phyloP scores from a whole-genome alignment of 225 moss, liverwort and hornwort species.

The Thuidium tamariscinum region DNA sequence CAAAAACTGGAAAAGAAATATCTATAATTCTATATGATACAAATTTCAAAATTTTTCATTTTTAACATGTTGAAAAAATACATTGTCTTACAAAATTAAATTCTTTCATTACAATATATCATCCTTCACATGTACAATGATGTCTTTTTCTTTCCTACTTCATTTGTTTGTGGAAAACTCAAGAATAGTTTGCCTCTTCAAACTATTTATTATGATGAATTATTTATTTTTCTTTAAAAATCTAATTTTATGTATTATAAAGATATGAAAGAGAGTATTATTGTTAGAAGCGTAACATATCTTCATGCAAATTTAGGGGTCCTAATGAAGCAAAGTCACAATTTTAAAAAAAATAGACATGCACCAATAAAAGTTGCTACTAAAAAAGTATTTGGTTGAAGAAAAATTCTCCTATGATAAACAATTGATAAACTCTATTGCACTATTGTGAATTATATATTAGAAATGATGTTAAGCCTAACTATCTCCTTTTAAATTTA shows the following conservation, averaged over 20 bases:
- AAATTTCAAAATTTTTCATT: too few species aligned
- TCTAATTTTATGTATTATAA: background rate
- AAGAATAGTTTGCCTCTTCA: background rate
- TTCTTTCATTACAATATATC: background rate
- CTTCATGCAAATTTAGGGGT: background rate
- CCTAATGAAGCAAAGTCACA: accelerated
- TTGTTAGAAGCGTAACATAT: background rate
- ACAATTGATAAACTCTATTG: background rate
- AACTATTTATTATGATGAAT: background rate
- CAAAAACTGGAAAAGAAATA: too few species aligned
- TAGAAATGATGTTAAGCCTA: background rate
- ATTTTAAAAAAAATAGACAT: too few species aligned
- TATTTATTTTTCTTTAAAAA: accelerated
- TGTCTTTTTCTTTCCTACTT: background rate
- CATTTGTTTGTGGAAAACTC: background rate
- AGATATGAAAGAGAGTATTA: background rate
- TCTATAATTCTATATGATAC: too few species aligned
- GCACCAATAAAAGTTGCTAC: background rate
- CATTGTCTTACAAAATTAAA: background rate
- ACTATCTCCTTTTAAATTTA: background rate
- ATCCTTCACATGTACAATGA: background rate
- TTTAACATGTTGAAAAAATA: too few species aligned
- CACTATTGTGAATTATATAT: background rate
- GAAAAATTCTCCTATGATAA: background rate
- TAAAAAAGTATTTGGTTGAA: accelerated